Base-by-base conservation (phyloP, 2,329 filamentous ascomycete genomes). In the Niveomyces coronatus region DNA sequence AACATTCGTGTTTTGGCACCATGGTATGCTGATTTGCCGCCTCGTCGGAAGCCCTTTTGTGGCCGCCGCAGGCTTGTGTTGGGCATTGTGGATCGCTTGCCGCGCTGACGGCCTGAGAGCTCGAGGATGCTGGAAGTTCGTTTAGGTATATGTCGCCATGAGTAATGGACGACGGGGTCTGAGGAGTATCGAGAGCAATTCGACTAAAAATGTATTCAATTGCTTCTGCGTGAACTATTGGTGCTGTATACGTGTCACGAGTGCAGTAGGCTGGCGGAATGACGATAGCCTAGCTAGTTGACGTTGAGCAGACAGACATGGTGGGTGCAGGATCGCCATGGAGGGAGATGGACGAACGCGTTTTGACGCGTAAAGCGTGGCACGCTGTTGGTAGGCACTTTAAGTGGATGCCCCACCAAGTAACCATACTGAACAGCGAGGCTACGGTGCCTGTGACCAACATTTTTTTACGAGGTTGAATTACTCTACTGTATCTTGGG, bases 1-100 rank as follows among this genome's bases (percentile, higher is more conserved):
- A 96, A 84, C 4, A 85, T 93, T 53, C 84, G 85, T 18, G 78
- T 69, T 35, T 31, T 31, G 51, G 64, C 66, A 52, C 83, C 82
- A 70, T 85, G 82, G 59, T 79, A 82, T 44, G 77, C 74, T 37
- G 68, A 62, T 57, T 82, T 85, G 43, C 75, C 75, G 65, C 60
- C 84, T 64, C 64, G 82, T 65, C 62, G 83, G 70, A 71, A 76
- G 53, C 77, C 76, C 56, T 79, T 78, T 54, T 76, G 69, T 31
- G 77, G 77, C 52, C 66, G 67, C 41, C 76, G 64, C 50, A 79
- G 57, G 35, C 64, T 65, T 32, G 72, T 77, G 57, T 76, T 78
- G 32, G 76, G 62, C 79, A 82, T 75, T 49, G 55, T 60, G 55
- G 18, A 20, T 33, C 33, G 27, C 29, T 26, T 36, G 42, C 39